Percentiles rank a stretch among this genome's conserved stretches.
These are phyloP conservation scores for Durusdinium trenchii DNA, from an alignment of 73 alveolate genomes.

Conservation along the genomic window DNA sequence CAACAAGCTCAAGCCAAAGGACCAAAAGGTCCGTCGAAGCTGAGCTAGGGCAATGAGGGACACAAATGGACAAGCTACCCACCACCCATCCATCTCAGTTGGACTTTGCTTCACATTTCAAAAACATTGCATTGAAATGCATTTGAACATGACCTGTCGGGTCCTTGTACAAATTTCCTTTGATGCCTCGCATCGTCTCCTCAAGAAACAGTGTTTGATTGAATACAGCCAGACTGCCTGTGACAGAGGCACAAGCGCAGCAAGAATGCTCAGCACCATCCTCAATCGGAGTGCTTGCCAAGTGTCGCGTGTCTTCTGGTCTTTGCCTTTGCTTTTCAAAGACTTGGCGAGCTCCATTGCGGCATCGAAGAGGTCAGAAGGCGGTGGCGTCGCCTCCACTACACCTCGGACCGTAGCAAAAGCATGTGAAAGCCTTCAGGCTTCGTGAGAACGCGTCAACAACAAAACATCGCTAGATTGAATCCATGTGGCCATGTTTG, in stretches of 20 bases:
- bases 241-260: too few species aligned
- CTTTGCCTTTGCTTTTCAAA: slow-evolving; percentile 58
- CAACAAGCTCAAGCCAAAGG: too few species aligned
- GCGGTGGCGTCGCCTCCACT: slow-evolving; percentile 77
- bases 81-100: too few species aligned
- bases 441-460: background rate
- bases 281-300: background rate
- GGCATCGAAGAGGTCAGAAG: slow-evolving; percentile 2
- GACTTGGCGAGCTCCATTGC: slow-evolving; percentile 76
- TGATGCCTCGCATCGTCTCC: slow-evolving; percentile 90
- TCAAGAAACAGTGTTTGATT: too few species aligned
- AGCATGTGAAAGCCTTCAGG: background rate
- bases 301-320: slow-evolving; percentile 76
- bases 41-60: too few species aligned
- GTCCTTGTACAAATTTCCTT: slow-evolving; percentile 77
- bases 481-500: slow-evolving; percentile 30
- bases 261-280: background rate
- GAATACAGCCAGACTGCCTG: background rate
- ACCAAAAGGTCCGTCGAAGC: too few species aligned
- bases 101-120: too few species aligned
- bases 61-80: too few species aligned
- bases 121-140: too few species aligned
- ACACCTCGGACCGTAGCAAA: slow-evolving; percentile 8
- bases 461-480: background rate
- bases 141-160: too few species aligned